Evolutionary conservation across 805 yeast genomes (phyloP).

Genomic region (Dipodascopsis uninucleata): DNA sequence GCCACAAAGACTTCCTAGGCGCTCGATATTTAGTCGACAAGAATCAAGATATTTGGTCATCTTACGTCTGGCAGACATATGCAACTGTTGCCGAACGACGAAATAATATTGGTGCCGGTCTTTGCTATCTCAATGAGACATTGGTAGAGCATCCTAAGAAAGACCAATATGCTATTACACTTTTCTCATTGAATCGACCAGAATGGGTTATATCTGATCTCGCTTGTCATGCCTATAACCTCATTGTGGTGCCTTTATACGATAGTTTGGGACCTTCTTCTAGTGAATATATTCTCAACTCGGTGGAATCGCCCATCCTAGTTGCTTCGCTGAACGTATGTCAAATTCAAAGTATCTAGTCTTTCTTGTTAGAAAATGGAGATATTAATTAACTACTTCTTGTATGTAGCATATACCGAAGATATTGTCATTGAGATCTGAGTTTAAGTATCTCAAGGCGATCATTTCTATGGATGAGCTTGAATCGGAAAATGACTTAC

Average conservation of each 20-base stretch:
- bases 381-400: not conserved
- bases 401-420: slow-evolving; percentile 42
- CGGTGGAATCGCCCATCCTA: slow-evolving; percentile 61
- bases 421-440: slow-evolving; percentile 46
- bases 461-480: slow-evolving; percentile 54
- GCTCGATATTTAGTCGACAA: slow-evolving; percentile 37
- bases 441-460: slow-evolving; percentile 45
- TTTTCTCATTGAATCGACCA: slow-evolving; percentile 55
- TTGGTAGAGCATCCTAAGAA: slow-evolving; percentile 28
- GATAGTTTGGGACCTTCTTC: slow-evolving; percentile 60
- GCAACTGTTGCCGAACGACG: slow-evolving; percentile 43
- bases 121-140: slow-evolving; percentile 40
- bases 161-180: slow-evolving; percentile 48
- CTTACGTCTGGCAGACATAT: slow-evolving; percentile 47
- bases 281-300: slow-evolving; percentile 56
- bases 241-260: slow-evolving; percentile 52
- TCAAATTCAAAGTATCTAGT: not conserved
- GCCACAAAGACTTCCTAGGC: slow-evolving; percentile 41
- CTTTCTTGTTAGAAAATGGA: not conserved
- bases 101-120: slow-evolving; percentile 53
- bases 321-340: slow-evolving; percentile 45
- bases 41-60: slow-evolving; percentile 40
- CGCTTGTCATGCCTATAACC: slow-evolving; percentile 59
- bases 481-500: slow-evolving; percentile 36
- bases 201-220: slow-evolving; percentile 72